These are phyloP conservation scores for Botrytis sinoallii DNA, from an alignment of 2,329 filamentous ascomycete species.

Conservation along the genomic window DNA sequence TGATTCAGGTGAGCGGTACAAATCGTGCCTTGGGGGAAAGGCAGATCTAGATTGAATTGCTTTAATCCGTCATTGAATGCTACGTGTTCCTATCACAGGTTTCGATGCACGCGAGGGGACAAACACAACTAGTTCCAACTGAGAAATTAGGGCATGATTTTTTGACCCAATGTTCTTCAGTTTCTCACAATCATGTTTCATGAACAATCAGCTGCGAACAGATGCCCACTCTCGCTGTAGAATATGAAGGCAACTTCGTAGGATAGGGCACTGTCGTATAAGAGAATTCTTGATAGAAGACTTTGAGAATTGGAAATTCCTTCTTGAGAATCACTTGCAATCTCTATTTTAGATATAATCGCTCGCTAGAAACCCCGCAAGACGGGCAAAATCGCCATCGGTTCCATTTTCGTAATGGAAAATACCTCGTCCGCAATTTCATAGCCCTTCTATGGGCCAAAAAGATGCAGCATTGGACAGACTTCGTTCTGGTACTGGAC, in stretches of 20 bases:
- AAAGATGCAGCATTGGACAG: not conserved
- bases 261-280: not conserved
- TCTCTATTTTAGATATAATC: not conserved
- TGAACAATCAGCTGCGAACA: not conserved
- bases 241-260: not conserved
- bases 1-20: not conserved
- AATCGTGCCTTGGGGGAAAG: too few species aligned
- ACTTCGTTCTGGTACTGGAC: not conserved
- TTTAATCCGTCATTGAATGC: not conserved
- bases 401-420: not conserved
- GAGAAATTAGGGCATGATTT: not conserved
- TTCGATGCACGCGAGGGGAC: not conserved
- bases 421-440: not conserved
- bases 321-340: not conserved
- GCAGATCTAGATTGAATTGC: not conserved
- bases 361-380: not conserved
- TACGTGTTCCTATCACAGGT: not conserved
- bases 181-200: not conserved
- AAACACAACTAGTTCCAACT: not conserved
- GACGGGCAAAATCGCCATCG: not conserved
- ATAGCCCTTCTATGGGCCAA: not conserved
- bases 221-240: not conserved
- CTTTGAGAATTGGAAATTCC: not conserved
- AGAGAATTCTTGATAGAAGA: not conserved
- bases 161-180: not conserved